Conservation (phyloP, 495 filamentous ascomycete genomes). For the Aspergillus sclerotiicarbonarius region DNA sequence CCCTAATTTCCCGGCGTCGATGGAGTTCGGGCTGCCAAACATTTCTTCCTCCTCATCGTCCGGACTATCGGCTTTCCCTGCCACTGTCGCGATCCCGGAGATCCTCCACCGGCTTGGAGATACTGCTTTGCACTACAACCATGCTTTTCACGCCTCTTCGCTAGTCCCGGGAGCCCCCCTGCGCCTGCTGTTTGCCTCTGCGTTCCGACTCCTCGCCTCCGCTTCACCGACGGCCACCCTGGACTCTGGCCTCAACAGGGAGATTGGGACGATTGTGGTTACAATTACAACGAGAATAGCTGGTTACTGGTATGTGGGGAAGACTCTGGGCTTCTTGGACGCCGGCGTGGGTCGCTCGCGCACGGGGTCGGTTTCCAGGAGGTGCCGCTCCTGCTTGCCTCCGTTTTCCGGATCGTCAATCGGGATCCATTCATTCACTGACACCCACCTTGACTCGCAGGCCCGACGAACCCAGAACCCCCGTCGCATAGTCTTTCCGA, state of each 20-base stretch:
- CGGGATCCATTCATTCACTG: conserved; percentile 8
- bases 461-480: not conserved
- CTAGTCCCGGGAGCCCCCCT: conserved; percentile 18
- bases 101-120: conserved; percentile 9
- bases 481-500: not conserved
- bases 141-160: conserved; percentile 15
- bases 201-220: conserved; percentile 22
- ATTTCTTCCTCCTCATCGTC: conserved; percentile 14
- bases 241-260: conserved; percentile 5
- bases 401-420: conserved; percentile 6
- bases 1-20: conserved; percentile 35
- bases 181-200: conserved; percentile 19
- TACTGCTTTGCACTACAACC: conserved; percentile 7
- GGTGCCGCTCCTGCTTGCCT: conserved; percentile 10
- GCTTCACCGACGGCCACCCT: conserved; percentile 19
- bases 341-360: conserved; percentile 1
- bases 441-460: not conserved
- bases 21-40: conserved; percentile 24
- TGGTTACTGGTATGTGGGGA: conserved; percentile 1
- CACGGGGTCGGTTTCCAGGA: conserved; percentile 12
- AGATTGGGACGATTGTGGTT: not conserved
- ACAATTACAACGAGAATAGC: not conserved
- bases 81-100: not conserved
- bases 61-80: conserved; percentile 1
- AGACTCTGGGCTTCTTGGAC: not conserved